phyloP scores from a whole-genome alignment of 306 rosid species.

The Lathyrus aphaca region DNA sequence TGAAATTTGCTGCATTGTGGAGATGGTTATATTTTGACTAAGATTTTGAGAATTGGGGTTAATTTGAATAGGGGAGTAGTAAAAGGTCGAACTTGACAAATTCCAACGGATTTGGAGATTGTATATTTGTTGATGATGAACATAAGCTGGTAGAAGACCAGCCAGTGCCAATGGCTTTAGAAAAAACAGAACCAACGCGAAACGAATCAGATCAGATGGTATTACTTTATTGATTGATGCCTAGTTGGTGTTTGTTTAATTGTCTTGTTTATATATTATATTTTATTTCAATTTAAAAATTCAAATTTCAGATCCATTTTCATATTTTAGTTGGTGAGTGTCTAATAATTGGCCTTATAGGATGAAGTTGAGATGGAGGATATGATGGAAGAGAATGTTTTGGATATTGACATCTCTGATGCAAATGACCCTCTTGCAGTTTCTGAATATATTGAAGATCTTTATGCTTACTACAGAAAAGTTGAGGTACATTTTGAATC shows the following conservation, averaged over 20 bases:
- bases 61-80: slow-evolving; percentile 53
- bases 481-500: slow-evolving; percentile 62
- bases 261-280: background rate
- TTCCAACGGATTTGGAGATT: slow-evolving; percentile 65
- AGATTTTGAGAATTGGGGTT: slow-evolving; percentile 34
- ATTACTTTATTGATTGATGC: slow-evolving; percentile 17
- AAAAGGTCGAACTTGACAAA: slow-evolving; percentile 51
- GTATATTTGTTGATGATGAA: slow-evolving; percentile 77
- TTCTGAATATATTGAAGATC: slow-evolving; percentile 78
- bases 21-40: slow-evolving; percentile 12
- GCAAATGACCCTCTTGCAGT: slow-evolving; percentile 76
- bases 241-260: too few relatives aligned
- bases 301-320: background rate
- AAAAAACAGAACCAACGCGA: slow-evolving; percentile 46
- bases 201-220: slow-evolving; percentile 68
- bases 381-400: slow-evolving; percentile 62
- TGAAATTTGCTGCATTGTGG: slow-evolving; percentile 16
- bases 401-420: slow-evolving; percentile 75
- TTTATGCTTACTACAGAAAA: slow-evolving; percentile 66
- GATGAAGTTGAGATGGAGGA: slow-evolving; percentile 98
- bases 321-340: slow-evolving; percentile 17
- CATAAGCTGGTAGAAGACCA: slow-evolving; percentile 57
- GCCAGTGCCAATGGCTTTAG: slow-evolving; percentile 90
- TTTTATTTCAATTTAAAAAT: background rate
- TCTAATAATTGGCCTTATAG: slow-evolving; percentile 40